Conservation (phyloP, 805 yeast genomes). For the Soucietia sequanensis region DNA sequence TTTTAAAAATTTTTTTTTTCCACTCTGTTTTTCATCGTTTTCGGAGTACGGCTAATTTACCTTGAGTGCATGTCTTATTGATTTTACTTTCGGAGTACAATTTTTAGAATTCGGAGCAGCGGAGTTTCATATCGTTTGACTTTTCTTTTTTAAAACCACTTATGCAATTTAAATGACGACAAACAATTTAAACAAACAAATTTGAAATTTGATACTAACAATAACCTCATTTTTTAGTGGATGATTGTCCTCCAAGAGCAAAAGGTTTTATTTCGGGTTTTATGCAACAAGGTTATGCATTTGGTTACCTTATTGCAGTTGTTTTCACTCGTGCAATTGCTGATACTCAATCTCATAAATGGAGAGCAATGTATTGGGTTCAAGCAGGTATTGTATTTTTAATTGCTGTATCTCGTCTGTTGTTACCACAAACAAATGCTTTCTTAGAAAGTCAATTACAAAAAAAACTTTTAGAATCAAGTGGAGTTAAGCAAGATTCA, state of each 20-base stretch:
- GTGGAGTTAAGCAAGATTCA: constrained; percentile 9
- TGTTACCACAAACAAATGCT: constrained; percentile 59
- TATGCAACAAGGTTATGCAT: constrained; percentile 56
- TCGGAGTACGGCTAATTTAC: too few species aligned
- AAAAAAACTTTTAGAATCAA: constrained; percentile 8
- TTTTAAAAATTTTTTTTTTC: too few species aligned
- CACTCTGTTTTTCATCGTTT: too few species aligned
- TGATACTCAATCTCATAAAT: constrained; percentile 47
- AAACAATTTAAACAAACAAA: too few species aligned
- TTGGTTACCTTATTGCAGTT: constrained; percentile 66
- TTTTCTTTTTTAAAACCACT: too few species aligned
- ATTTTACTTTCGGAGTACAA: too few species aligned
- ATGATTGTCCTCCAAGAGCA: constrained; percentile 58
- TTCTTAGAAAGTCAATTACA: constrained; percentile 24
- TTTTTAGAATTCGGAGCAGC: too few species aligned
- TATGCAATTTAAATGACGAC: too few species aligned
- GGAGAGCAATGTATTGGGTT: constrained; percentile 78
- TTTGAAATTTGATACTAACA: neutral
- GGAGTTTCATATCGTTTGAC: too few species aligned
- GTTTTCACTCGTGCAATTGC: constrained; percentile 62
- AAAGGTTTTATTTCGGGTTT: constrained; percentile 64
- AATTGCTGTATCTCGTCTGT: constrained; percentile 55
- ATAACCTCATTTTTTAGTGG: constrained; percentile 25
- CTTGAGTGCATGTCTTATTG: too few species aligned
- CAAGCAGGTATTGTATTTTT: constrained; percentile 65